phyloP scores from a whole-genome alignment of 345 rosid species.

The Garcia nutans region DNA sequence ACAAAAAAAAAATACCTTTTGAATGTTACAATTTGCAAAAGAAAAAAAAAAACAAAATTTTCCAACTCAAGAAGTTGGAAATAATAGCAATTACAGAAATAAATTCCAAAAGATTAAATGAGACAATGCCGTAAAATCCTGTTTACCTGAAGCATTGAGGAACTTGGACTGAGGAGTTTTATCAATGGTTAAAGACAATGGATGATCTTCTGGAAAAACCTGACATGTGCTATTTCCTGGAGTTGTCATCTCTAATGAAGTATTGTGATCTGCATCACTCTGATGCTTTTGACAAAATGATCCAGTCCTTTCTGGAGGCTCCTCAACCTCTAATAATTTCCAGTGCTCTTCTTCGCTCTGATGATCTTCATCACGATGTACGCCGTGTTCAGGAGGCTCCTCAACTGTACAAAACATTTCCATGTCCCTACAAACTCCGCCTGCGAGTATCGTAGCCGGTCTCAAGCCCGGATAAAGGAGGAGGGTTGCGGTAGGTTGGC shows the following conservation, averaged over 20 bases:
- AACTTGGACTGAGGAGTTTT: slow-evolving; percentile 42
- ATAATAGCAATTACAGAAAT: not conserved
- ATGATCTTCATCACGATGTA: slow-evolving; percentile 27
- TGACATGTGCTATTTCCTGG: slow-evolving; percentile 24
- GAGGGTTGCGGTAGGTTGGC: no score
- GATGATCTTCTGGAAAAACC: slow-evolving; percentile 28
- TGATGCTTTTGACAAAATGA: slow-evolving; percentile 31
- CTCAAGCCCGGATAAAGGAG: no score
- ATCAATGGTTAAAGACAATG: slow-evolving; percentile 36
- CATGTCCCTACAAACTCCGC: no score
- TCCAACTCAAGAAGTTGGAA: slow-evolving; percentile 1
- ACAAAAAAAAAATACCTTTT: not conserved
- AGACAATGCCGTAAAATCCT: slow-evolving; percentile 6
- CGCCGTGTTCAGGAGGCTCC: slow-evolving; percentile 28
- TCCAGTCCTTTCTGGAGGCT: slow-evolving; percentile 29
- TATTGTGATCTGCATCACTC: slow-evolving; percentile 25
- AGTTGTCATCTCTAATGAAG: slow-evolving; percentile 17
- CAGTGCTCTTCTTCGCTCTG: slow-evolving; percentile 28
- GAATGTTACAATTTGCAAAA: not conserved
- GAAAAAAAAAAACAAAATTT: not conserved
- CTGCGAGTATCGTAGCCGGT: no score
- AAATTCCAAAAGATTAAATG: not conserved
- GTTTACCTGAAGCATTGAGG: slow-evolving; percentile 43
- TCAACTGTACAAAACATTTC: no score
- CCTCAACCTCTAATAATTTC: slow-evolving; percentile 19